These are phyloP conservation scores for Psilocybe cyanescens DNA, from an alignment of 768 basidiomycete species.

Conservation along the genomic window DNA sequence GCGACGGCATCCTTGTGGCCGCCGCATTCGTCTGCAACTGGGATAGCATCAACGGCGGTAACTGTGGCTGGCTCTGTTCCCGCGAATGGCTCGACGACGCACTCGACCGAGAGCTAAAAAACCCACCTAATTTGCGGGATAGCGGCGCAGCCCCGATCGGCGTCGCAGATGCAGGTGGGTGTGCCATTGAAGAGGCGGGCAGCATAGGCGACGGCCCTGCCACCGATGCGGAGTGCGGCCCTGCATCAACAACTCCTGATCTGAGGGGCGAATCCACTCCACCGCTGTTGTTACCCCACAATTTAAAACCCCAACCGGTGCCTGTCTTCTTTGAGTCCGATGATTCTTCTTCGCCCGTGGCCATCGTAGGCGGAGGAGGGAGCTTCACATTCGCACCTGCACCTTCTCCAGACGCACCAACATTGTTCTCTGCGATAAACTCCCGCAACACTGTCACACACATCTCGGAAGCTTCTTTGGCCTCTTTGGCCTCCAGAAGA, in stretches of 20 bases:
- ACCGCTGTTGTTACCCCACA: slow-evolving; percentile 47
- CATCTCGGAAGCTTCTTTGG: slow-evolving; percentile 83
- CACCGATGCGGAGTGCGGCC: slow-evolving; percentile 16
- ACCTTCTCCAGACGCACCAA: slow-evolving; percentile 42
- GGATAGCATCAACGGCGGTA: slow-evolving; percentile 21
- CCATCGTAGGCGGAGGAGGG: slow-evolving; percentile 44
- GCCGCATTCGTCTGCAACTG: slow-evolving; percentile 37
- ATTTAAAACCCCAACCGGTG: slow-evolving; percentile 69
- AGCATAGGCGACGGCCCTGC: slow-evolving; percentile 10
- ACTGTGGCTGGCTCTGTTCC: slow-evolving; percentile 16
- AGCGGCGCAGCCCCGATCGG: slow-evolving; percentile 44
- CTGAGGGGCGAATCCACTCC: slow-evolving; percentile 17
- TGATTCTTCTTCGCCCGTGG: slow-evolving; percentile 38
- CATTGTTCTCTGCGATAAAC: slow-evolving; percentile 77
- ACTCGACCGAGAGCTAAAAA: slow-evolving; percentile 65
- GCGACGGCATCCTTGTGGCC: slow-evolving; percentile 22
- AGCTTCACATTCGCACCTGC: slow-evolving; percentile 35
- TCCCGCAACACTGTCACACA: slow-evolving; percentile 83
- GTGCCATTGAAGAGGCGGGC: slow-evolving; percentile 3
- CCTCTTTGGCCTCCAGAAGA: slow-evolving; percentile 79
- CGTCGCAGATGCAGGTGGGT: slow-evolving; percentile 22
- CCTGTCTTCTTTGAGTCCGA: slow-evolving; percentile 32
- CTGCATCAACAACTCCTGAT: slow-evolving; percentile 7
- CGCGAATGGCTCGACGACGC: slow-evolving; percentile 44
- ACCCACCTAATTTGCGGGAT: slow-evolving; percentile 70